A percentile compares a stretch with the other conserved stretches of the same genome.
phyloP scores from a whole-genome alignment of 73 alveolate species.

The Vitrella brassicaformis region DNA sequence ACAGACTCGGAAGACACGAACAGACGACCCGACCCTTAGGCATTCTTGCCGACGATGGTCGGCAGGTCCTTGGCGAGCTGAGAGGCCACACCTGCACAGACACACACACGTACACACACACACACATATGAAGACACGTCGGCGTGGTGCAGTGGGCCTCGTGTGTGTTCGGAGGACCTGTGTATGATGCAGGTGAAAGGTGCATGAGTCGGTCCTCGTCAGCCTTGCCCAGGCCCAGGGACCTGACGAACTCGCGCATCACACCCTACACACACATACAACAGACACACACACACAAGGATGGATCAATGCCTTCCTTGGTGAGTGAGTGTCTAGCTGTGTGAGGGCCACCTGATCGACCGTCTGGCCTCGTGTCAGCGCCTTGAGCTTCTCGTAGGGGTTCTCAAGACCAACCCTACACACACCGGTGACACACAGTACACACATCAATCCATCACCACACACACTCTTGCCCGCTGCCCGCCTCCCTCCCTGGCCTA shows the following conservation, averaged over 20 bases:
- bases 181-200: background rate
- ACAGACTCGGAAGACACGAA: background rate
- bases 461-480: too few relatives aligned
- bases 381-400: slow-evolving; percentile 73
- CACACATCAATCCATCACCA: too few relatives aligned
- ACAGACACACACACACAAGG: background rate
- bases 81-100: too few relatives aligned
- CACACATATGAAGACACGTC: background rate
- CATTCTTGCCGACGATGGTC: background rate
- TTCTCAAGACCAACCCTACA: slow-evolving; percentile 40
- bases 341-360: slow-evolving; percentile 45
- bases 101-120: background rate
- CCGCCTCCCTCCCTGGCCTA: too few relatives aligned
- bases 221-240: background rate
- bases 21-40: background rate
- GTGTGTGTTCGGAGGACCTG: too few relatives aligned
- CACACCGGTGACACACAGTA: too few relatives aligned
- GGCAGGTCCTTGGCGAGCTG: background rate
- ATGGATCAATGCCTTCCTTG: background rate
- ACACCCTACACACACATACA: background rate
- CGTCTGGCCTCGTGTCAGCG: slow-evolving; percentile 69
- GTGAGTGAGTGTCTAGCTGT: slow-evolving; percentile 15
- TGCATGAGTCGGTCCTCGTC: background rate
- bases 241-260: background rate
- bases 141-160: background rate